Evolutionary conservation across 1,284 basidiomycete genomes (phyloP), one percentile per base, ranked within the genome.

Genomic region (Schizophyllum commune): DNA sequence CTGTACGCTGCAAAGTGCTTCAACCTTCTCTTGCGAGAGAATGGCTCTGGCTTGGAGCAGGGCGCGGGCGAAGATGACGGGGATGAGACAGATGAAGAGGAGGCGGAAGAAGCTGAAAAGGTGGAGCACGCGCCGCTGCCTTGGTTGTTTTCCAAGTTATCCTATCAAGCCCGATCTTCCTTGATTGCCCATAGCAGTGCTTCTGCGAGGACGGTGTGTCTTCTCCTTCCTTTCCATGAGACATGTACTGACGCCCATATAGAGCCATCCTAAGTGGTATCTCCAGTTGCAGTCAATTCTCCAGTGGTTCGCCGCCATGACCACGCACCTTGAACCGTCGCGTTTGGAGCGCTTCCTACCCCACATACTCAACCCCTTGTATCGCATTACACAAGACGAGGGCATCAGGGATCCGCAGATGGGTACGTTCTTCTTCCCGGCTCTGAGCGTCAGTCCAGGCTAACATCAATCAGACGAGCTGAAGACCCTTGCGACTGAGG

Each of bases 241-340:
- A 20, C 61, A 53, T 32, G 6, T 22, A 61, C 20, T 62, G 58
- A 62, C 54, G 27, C 19, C 57, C 58, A 32, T 64, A 6, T 13
- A 39, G 34, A 39, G 51, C 34, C 62, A 77, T 74, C 64, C 66
- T 8, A 77, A 76, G 63, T 98, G 96, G 94, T 80, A 84, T 5
- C 83, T 89, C 20, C 91, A 93, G 64, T 89, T 94, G 0, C 74
- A 88, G 7, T 86, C 92, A 0, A 84, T 92, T 58, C 73, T 98
- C 55, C 88, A 91, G n/a, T 96, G 94, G 88, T 97, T 98, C 68
- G 96, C 94, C 0, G 94, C 94, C 0, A 93, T 97, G 83, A 75
- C 84, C 4, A 86, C 89, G 7, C 77, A 85, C 68, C 84, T 98
- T 77, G 81, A 86, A 1, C 67, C 77, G 1, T 64, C 70, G 0